Evolutionary conservation across 164 flowering plant genomes (phyloP).

Genomic region (Vitis riparia): DNA sequence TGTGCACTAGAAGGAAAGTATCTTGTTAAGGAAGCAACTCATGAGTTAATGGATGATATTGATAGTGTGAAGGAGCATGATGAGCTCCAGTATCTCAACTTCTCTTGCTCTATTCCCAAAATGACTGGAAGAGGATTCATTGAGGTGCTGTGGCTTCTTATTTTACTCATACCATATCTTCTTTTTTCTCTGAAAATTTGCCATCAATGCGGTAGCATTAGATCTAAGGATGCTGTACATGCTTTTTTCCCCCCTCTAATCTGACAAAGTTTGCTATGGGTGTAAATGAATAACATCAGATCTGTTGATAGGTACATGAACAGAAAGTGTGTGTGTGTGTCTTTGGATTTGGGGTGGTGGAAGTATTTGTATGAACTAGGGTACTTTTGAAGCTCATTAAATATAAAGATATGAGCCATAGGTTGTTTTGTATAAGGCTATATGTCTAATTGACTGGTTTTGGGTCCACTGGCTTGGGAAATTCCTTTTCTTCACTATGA

Average conservation of each 20-base stretch:
- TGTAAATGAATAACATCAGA: too few relatives aligned
- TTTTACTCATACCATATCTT: neutral
- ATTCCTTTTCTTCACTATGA: too few relatives aligned
- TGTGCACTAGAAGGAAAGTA: constrained; percentile 58
- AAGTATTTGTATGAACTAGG: neutral
- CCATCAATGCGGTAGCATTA: too few relatives aligned
- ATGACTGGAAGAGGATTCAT: constrained; percentile 53
- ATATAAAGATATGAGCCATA: neutral
- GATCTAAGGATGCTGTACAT: too few relatives aligned
- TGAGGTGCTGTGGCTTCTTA: constrained; percentile 33
- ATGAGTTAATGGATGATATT: constrained; percentile 19
- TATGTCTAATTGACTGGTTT: too few relatives aligned
- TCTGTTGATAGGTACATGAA: too few relatives aligned
- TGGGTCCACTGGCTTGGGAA: too few relatives aligned
- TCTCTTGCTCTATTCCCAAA: constrained; percentile 41
- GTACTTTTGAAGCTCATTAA: neutral
- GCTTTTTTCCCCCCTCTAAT: too few relatives aligned
- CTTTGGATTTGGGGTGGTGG: too few relatives aligned
- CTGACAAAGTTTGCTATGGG: too few relatives aligned
- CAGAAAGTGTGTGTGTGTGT: too few relatives aligned
- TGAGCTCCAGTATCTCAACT: constrained; percentile 32
- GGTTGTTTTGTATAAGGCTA: neutral
- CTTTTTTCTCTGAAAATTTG: neutral
- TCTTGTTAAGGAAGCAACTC: constrained; percentile 26
- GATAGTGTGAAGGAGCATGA: constrained; percentile 25